Evolutionary conservation across 129 eudicot species (phyloP).

Genomic region (Apium graveolens): DNA sequence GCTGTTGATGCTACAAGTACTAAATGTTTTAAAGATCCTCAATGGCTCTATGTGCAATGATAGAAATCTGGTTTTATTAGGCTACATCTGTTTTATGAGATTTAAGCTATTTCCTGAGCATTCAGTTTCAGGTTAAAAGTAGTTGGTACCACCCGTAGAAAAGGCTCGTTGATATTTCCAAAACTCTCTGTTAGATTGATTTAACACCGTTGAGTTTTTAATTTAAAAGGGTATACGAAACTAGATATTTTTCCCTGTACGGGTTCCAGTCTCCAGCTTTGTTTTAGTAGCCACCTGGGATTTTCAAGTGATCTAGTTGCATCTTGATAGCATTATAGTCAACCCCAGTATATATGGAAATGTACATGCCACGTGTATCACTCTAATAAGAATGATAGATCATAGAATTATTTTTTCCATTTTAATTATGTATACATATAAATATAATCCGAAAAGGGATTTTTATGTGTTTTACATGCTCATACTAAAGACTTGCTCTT

Average conservation of each 20-base stretch:
- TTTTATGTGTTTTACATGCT: neutral
- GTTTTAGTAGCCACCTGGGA: neutral
- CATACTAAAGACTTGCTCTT: neutral
- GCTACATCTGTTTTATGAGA: neutral
- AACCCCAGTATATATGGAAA: neutral
- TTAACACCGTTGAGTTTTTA: neutral
- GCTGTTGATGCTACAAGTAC: neutral
- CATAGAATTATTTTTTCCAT: neutral
- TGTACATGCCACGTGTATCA: neutral
- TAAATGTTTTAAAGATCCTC: neutral
- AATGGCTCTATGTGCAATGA: neutral
- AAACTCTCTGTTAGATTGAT: neutral
- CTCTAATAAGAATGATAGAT: too few species aligned
- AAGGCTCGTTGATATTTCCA: neutral
- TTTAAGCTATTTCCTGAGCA: neutral
- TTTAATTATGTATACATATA: neutral
- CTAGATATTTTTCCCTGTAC: neutral
- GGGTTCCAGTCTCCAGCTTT: neutral
- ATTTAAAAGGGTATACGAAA: neutral
- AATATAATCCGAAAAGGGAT: neutral
- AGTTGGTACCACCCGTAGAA: neutral
- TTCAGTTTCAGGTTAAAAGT: neutral
- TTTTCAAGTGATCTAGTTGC: neutral
- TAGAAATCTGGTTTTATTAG: neutral
- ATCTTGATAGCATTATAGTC: neutral